A percentile compares a stretch with the other conserved stretches of the same genome.
These are phyloP conservation scores for Suhomyces prunicola DNA, from an alignment of 805 yeast species.

Conservation along the genomic window DNA sequence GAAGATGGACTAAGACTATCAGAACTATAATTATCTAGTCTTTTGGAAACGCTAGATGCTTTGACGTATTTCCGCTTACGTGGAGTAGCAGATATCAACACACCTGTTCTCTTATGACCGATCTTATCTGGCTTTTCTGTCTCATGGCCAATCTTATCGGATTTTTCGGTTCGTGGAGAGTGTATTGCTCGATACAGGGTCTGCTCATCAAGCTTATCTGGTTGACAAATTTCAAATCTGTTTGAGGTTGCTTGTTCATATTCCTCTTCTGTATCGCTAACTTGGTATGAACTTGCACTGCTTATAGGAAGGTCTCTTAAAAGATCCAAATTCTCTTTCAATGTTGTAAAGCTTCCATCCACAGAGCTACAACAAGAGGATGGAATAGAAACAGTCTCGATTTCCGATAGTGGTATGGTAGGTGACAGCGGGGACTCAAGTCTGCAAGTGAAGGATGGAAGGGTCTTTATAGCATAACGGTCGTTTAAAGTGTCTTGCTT, in stretches of 20 bases:
- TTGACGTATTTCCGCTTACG: background rate
- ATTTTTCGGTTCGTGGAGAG: too few species aligned
- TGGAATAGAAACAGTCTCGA: background rate
- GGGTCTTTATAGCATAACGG: background rate
- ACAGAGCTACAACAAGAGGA: background rate
- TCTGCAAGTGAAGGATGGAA: background rate
- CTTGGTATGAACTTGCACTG: background rate
- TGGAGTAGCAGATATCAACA: background rate
- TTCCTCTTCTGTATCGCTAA: background rate
- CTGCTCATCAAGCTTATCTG: background rate
- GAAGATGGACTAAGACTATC: background rate
- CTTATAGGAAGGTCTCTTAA: background rate
- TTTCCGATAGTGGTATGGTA: background rate
- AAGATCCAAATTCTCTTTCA: background rate
- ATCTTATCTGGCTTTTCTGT: background rate
- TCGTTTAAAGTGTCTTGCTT: background rate
- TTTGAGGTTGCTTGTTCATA: too few species aligned
- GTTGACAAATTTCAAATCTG: too few species aligned
- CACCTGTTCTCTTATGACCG: background rate
- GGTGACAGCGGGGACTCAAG: background rate
- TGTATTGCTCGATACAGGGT: too few species aligned
- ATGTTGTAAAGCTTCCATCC: background rate
- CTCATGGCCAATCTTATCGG: background rate
- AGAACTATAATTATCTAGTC: background rate
- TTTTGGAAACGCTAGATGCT: background rate